phyloP scores from a whole-genome alignment of 768 basidiomycete genomes.

The Stropharia rugosoannulata region DNA sequence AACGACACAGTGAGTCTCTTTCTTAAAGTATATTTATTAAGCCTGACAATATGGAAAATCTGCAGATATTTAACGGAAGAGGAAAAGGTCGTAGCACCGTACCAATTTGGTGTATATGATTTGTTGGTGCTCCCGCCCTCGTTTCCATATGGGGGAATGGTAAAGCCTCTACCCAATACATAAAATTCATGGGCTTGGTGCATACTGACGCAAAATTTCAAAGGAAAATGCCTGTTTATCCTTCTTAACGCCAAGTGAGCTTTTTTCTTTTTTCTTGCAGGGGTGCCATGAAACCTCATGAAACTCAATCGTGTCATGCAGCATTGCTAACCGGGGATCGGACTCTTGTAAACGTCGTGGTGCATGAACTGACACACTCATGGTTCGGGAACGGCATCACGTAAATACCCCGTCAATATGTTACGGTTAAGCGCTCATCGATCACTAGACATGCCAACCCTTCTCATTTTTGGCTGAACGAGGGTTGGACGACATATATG shows the following conservation, averaged over 20 bases:
- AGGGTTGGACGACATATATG: slow-evolving; percentile 93
- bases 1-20: slow-evolving; percentile 56
- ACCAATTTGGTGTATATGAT: slow-evolving; percentile 88
- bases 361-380: slow-evolving; percentile 84
- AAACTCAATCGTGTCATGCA: slow-evolving; percentile 17
- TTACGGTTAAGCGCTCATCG: not conserved
- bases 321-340: slow-evolving; percentile 88
- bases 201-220: not conserved
- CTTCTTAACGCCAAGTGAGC: slow-evolving; percentile 83
- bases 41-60: not conserved
- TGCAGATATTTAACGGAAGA: slow-evolving; percentile 72
- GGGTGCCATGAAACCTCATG: not conserved
- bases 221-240: slow-evolving; percentile 90
- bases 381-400: slow-evolving; percentile 95
- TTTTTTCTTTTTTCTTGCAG: not conserved
- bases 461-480: slow-evolving; percentile 86
- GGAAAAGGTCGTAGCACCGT: slow-evolving; percentile 72
- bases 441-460: slow-evolving; percentile 60
- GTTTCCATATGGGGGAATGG: slow-evolving; percentile 94
- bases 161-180: slow-evolving; percentile 23
- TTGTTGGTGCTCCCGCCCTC: slow-evolving; percentile 85
- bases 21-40: slow-evolving; percentile 1
- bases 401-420: slow-evolving; percentile 24
- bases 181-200: not conserved
- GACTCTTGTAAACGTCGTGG: slow-evolving; percentile 83